Conservation (phyloP, 148 eudicot genomes). For the Heliamphora exappendiculata region DNA sequence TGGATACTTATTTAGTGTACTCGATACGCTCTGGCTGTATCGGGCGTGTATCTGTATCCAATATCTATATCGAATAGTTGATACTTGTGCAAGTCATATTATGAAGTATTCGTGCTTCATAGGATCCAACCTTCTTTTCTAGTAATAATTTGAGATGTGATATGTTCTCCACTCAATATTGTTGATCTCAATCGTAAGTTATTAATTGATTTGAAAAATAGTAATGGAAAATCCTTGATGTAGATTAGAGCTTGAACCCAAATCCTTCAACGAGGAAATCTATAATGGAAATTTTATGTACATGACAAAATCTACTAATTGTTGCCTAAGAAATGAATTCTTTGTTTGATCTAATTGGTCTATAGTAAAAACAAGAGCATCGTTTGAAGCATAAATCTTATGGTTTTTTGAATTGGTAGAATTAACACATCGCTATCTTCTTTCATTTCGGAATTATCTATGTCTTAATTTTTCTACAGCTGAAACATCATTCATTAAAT, state of each 20-base stretch:
- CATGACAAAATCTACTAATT: neutral
- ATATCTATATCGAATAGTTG: too few species aligned
- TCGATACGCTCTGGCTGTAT: too few species aligned
- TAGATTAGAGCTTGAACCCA: neutral
- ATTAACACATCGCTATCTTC: neutral
- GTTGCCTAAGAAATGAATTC: neutral
- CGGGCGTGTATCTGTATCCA: too few species aligned
- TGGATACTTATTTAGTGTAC: too few species aligned
- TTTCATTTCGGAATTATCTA: slow-evolving; percentile 1
- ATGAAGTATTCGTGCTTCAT: too few species aligned
- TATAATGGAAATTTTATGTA: neutral
- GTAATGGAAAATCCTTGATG: neutral
- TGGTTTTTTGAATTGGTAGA: neutral
- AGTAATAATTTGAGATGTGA: neutral
- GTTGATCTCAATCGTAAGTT: neutral
- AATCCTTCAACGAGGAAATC: neutral
- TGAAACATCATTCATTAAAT: neutral
- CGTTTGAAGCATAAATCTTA: neutral
- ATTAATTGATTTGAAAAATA: neutral
- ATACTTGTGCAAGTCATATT: too few species aligned
- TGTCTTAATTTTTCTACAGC: neutral
- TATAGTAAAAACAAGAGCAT: neutral
- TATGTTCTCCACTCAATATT: neutral
- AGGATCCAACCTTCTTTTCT: neutral
- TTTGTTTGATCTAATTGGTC: neutral